Base-by-base conservation (phyloP, 225 moss, liverwort and hornwort genomes). In the Sphagnum contortum region DNA sequence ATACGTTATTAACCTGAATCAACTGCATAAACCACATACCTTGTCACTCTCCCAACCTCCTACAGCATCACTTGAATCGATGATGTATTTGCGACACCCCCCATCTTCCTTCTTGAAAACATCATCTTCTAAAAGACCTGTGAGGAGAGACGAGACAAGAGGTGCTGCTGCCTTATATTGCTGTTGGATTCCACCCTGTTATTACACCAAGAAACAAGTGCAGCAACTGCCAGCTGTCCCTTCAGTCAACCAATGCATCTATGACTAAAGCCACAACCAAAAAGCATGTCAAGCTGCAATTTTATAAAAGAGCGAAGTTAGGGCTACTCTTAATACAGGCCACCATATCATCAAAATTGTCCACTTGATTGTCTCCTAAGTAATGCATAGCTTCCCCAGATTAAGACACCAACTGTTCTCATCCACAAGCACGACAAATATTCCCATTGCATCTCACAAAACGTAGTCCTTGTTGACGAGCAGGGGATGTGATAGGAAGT, bases 131-230 rank as follows among this genome's bases (percentile, higher is more conserved):
- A 87, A 60, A 48, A 94, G 90, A 13, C 88, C 88, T 48, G 49
- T 76, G 5, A 94, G 79, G 60, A 94, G 79, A 47, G 88, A 84
- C 62, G 85, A 88, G 60, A 94, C 76, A 66, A 88, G 87, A 48
- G 90, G 93, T 61, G 86, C 84, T 29, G 73, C 90, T 55, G 93
- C 86, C 59, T 90, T 93, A 57, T 77, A 93, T 67, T 93, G 93
- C 83, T 90, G 90, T 69, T 93, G 78, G 71, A 93, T 93, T 55
- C 93, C 93, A 57, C 93, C 93, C 90, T 91, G 67, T 58, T 62
- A 58, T 70, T 66, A 63, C 66, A 72, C 62, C 70, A 60, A 72
- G 62, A 48, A 62, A 73, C 77, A 61, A 47, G 14, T 69, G 70
- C 77, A 77, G 75, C 75, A 66, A 65, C 84, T 84, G 87, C 71